phyloP scores from a whole-genome alignment of 2,329 filamentous ascomycete genomes.

The Aspergillus versicolor region DNA sequence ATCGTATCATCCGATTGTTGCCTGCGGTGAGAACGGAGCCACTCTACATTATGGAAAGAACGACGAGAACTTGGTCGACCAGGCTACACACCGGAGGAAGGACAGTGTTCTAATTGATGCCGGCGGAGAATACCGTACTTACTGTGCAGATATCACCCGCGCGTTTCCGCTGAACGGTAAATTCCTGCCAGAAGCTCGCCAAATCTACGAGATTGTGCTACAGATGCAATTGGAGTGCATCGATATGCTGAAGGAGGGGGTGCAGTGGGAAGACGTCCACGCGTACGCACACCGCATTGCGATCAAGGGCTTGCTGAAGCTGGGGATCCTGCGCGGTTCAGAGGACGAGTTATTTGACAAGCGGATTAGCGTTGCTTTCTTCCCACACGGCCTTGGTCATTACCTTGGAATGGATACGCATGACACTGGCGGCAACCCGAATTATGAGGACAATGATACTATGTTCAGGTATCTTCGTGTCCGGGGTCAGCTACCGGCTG shows the following conservation, averaged over 20 bases:
- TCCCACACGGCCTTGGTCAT: conserved; percentile 88
- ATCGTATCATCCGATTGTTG: conserved; percentile 87
- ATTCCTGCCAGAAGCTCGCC: conserved; percentile 67
- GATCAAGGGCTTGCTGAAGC: conserved; percentile 64
- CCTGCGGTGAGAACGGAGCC: conserved; percentile 75
- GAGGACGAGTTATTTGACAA: conserved; percentile 73
- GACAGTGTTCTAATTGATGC: conserved; percentile 83
- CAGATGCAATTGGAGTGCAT: conserved; percentile 80
- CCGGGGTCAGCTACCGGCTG: conserved; percentile 70
- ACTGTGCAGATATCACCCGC: conserved; percentile 86
- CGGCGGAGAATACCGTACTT: conserved; percentile 79
- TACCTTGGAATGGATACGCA: conserved; percentile 93
- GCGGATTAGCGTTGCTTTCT: conserved; percentile 83
- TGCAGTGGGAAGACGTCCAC: conserved; percentile 70
- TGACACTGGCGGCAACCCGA: conserved; percentile 76
- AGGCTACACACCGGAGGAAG: conserved; percentile 42
- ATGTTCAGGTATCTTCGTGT: conserved; percentile 88
- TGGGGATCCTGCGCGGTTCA: conserved; percentile 68
- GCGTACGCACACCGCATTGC: conserved; percentile 71
- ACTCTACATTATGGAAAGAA: conserved; percentile 87
- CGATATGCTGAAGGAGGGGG: conserved; percentile 64
- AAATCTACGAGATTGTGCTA: conserved; percentile 75
- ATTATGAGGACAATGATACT: conserved; percentile 74
- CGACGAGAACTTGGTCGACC: conserved; percentile 64
- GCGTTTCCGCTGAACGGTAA: conserved; percentile 75